Base-by-base conservation (phyloP, 345 rosid species). In the Leavenworthia alabamica region DNA sequence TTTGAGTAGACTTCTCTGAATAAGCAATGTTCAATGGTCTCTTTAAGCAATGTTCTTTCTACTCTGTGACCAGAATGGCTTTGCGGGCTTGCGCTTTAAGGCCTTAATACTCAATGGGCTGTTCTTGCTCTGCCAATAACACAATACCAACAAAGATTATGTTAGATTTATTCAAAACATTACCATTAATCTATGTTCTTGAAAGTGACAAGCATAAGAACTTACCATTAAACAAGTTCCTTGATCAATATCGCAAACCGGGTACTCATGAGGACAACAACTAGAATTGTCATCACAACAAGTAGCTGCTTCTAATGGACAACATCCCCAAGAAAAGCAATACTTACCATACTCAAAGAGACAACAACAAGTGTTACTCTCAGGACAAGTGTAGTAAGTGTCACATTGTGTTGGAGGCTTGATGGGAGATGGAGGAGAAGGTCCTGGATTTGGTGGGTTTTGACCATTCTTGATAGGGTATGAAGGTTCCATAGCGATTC, bases 391-490 rank as follows among this genome's bases (percentile, higher is more conserved):
- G 67, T 72, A 82, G 75, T 78, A 87, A 49, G 31, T 80, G 63
- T 93, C 97, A 39, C 98, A 92, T 2, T 77, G 84, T 0, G 80
- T 60, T 4, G 97, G 96, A 9, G 99, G 99, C 53, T 62, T 81
- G n/a, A 79, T 29, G n/a, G 97, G 97, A 35, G 97, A 79, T 32
- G 99, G 99, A 16, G 99, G 99, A 43, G 96, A 86, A 15, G 99
- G 99, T 12, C 97, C 99, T 0, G 99, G 99, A 51, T 93, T 83
- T 4, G 99, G 99, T 1, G 97, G 99, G 65, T 92, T 92, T 57
- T 65, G 64, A 32, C 96, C 82, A 1, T 48, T 82, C 78, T 93
- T 93, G 51, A 84, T 62, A 1, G 99, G 97, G 68, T 89, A 93
- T 31, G 99, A 93, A 26, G 96, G 72, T 55, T 87, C 96, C 51